Percentiles rank a stretch among this genome's conserved stretches.
Conservation (phyloP, 805 yeast genomes). For the Candida awuae region DNA sequence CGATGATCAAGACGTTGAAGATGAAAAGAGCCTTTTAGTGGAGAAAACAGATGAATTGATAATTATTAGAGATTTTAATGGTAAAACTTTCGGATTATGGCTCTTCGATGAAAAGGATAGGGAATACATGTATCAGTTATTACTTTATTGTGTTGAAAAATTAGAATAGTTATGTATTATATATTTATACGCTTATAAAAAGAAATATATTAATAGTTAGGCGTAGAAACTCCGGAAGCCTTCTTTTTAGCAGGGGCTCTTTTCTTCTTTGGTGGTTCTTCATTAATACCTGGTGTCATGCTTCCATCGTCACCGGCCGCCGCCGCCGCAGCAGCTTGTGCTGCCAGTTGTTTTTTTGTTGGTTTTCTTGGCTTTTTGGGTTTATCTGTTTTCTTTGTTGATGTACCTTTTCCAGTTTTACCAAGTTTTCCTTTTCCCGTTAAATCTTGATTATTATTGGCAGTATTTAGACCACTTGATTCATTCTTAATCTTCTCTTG, state of each 20-base stretch:
- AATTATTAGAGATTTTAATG: slow-evolving; percentile 57
- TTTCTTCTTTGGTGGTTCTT: slow-evolving; percentile 24
- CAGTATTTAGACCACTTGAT: background rate
- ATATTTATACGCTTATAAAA: background rate
- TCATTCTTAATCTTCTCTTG: background rate
- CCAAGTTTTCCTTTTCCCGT: too few species aligned
- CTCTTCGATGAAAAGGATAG: slow-evolving; percentile 63
- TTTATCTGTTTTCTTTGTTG: slow-evolving; percentile 19
- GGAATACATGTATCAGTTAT: slow-evolving; percentile 42
- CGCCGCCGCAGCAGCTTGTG: slow-evolving; percentile 22
- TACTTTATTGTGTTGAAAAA: slow-evolving; percentile 24
- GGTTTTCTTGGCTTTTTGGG: slow-evolving; percentile 26
- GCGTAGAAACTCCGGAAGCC: slow-evolving; percentile 1
- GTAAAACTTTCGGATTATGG: slow-evolving; percentile 75
- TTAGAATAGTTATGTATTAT: background rate
- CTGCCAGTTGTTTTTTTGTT: slow-evolving; percentile 27
- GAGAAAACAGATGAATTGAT: slow-evolving; percentile 64
- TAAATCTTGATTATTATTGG: background rate
- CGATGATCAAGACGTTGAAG: slow-evolving; percentile 19
- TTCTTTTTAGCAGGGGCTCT: slow-evolving; percentile 24
- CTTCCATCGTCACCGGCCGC: slow-evolving; percentile 25
- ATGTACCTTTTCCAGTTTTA: slow-evolving; percentile 3
- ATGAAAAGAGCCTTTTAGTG: slow-evolving; percentile 44
- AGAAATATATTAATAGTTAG: background rate
- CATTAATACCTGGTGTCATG: slow-evolving; percentile 7